Percentiles rank a stretch among this genome's conserved stretches.
These are phyloP conservation scores for Salix suchowensis DNA, from an alignment of 345 rosid species.

Conservation along the genomic window DNA sequence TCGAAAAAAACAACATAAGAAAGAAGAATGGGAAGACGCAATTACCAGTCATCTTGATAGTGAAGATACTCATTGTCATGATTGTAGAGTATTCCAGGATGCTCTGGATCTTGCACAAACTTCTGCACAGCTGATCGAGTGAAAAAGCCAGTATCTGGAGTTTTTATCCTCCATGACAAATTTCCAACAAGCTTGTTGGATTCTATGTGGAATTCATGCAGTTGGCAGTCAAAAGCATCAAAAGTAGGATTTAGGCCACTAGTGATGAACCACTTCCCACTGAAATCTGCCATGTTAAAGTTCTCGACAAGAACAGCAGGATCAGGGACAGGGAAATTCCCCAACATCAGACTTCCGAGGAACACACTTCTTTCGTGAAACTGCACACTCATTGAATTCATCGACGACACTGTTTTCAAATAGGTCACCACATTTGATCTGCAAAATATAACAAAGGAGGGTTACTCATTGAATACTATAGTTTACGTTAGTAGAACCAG, in stretches of 20 bases:
- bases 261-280: constrained; percentile 81
- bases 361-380: constrained; percentile 85
- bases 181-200: constrained; percentile 67
- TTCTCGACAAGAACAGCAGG: constrained; percentile 66
- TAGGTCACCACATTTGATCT: constrained; percentile 95
- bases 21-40: not conserved
- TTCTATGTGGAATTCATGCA: constrained; percentile 81
- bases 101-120: constrained; percentile 71
- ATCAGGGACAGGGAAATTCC: constrained; percentile 79
- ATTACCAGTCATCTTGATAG: constrained; percentile 94
- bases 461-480: constrained; percentile 2
- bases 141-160: constrained; percentile 72
- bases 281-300: constrained; percentile 71
- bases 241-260: constrained; percentile 92
- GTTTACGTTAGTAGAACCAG: not conserved
- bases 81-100: constrained; percentile 73
- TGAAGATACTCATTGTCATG: constrained; percentile 92
- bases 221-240: constrained; percentile 77
- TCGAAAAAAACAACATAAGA: not conserved
- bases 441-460: constrained; percentile 10
- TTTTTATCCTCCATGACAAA: constrained; percentile 74
- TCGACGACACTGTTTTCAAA: constrained; percentile 83
- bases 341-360: constrained; percentile 85
- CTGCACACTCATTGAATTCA: constrained; percentile 90
- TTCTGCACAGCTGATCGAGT: constrained; percentile 61